Evolutionary conservation across 352 stramenopile genomes (phyloP).

Genomic region (Phytophthora gonapodyides): DNA sequence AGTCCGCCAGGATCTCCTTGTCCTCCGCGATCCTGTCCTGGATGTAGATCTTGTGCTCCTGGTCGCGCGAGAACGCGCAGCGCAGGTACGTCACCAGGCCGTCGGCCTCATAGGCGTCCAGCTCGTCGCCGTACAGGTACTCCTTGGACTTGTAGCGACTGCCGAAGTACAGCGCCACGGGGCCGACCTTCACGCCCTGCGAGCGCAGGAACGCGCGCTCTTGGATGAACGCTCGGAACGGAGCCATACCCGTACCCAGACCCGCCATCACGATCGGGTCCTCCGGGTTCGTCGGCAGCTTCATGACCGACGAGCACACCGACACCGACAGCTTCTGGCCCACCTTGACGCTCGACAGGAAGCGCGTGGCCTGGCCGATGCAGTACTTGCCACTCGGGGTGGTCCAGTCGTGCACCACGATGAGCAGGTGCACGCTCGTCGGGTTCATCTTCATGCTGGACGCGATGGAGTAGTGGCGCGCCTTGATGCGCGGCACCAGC

Average conservation of each 20-base stretch:
- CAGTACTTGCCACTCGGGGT: constrained; percentile 72
- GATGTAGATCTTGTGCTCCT: constrained; percentile 91
- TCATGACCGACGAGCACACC: constrained; percentile 81
- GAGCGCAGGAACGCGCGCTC: constrained; percentile 80
- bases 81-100: constrained; percentile 84
- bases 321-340: constrained; percentile 68
- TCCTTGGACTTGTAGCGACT: constrained; percentile 93
- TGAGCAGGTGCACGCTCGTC: constrained; percentile 80
- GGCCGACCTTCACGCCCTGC: constrained; percentile 67
- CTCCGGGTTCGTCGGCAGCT: constrained; percentile 64
- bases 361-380: constrained; percentile 67
- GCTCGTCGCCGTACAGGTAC: constrained; percentile 96
- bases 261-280: constrained; percentile 88
- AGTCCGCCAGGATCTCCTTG: constrained; percentile 72
- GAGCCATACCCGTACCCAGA: constrained; percentile 88
- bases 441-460: constrained; percentile 89
- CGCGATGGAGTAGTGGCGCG: constrained; percentile 92
- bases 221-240: constrained; percentile 92
- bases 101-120: constrained; percentile 83
- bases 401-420: constrained; percentile 89
- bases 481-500: constrained; percentile 83
- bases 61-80: constrained; percentile 88
- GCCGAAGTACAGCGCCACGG: constrained; percentile 94
- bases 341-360: constrained; percentile 50
- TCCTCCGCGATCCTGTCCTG: constrained; percentile 88